phyloP scores from a whole-genome alignment of 2,329 filamentous ascomycete species.

The Trichoderma oligosporum region DNA sequence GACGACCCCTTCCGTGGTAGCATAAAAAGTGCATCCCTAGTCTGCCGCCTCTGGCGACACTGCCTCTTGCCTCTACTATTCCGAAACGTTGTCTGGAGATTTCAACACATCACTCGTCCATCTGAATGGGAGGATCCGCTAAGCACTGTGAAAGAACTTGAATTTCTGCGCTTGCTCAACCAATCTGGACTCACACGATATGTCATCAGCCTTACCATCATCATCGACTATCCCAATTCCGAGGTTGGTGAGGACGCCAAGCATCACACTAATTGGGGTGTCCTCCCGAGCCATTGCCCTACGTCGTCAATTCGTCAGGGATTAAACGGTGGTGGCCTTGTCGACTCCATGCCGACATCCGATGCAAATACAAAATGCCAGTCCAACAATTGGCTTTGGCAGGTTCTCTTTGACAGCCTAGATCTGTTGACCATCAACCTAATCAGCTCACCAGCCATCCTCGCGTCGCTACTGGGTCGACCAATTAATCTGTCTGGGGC shows the following conservation, averaged over 20 bases:
- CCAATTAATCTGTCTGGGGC: slow-evolving; percentile 54
- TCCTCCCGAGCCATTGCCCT: slow-evolving; percentile 31
- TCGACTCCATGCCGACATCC: not conserved
- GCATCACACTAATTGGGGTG: slow-evolving; percentile 29
- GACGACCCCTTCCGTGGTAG: slow-evolving; percentile 20
- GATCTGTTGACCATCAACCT: slow-evolving; percentile 53
- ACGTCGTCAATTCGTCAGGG: slow-evolving; percentile 28
- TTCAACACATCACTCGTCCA: slow-evolving; percentile 32
- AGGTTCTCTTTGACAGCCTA: slow-evolving; percentile 49
- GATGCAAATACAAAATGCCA: slow-evolving; percentile 9
- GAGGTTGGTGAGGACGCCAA: slow-evolving; percentile 28
- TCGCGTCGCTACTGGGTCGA: slow-evolving; percentile 58
- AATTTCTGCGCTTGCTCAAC: slow-evolving; percentile 39
- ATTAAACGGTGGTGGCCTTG: not conserved
- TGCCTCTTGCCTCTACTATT: slow-evolving; percentile 55
- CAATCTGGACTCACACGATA: slow-evolving; percentile 37
- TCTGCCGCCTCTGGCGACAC: slow-evolving; percentile 51
- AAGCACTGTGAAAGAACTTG: slow-evolving; percentile 29
- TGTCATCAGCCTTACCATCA: slow-evolving; percentile 41
- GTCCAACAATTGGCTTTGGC: slow-evolving; percentile 50
- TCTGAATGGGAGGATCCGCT: slow-evolving; percentile 23
- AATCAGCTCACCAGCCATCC: slow-evolving; percentile 57
- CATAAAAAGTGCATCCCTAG: slow-evolving; percentile 56
- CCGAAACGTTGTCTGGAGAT: slow-evolving; percentile 46
- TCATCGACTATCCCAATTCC: slow-evolving; percentile 33